Conservation (phyloP, 2,329 filamentous ascomycete species). For the Orbilia javanica region DNA sequence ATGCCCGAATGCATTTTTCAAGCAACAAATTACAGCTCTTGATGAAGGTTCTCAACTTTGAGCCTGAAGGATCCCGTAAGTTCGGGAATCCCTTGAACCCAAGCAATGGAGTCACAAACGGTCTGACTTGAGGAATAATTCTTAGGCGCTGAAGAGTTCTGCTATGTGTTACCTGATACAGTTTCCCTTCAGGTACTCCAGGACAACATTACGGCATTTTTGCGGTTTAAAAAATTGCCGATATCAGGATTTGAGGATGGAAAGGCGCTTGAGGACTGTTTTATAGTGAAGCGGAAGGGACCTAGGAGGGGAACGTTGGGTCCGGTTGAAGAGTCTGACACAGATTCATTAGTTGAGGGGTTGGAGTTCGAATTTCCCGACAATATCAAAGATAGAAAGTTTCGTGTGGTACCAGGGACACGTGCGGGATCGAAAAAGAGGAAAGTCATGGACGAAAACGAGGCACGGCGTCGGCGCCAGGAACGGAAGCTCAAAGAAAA, state of each 20-base stretch:
- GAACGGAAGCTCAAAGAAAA: slow-evolving; percentile 75
- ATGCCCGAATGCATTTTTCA: slow-evolving; percentile 66
- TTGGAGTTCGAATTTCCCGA: slow-evolving; percentile 40
- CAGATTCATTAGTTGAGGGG: background rate
- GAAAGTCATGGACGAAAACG: slow-evolving; percentile 15
- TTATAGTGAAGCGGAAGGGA: slow-evolving; percentile 62
- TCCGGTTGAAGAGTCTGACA: background rate
- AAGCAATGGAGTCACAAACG: background rate
- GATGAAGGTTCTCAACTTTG: slow-evolving; percentile 38
- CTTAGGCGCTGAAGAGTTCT: slow-evolving; percentile 17
- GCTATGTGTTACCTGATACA: background rate
- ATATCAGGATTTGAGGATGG: slow-evolving; percentile 65
- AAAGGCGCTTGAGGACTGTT: background rate
- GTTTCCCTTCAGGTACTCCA: background rate
- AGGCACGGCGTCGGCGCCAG: slow-evolving; percentile 67
- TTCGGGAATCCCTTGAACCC: slow-evolving; percentile 64
- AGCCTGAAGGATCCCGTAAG: slow-evolving; percentile 15
- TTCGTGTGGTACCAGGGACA: background rate
- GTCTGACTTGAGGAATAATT: background rate
- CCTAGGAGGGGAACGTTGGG: slow-evolving; percentile 64
- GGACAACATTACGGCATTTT: slow-evolving; percentile 64
- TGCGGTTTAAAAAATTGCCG: slow-evolving; percentile 19
- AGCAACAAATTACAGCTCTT: slow-evolving; percentile 42
- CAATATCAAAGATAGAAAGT: slow-evolving; percentile 19
- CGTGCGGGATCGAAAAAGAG: background rate